These are phyloP conservation scores for Remersonia thermophila DNA, from an alignment of 2,329 filamentous ascomycete genomes.

Conservation along the genomic window DNA sequence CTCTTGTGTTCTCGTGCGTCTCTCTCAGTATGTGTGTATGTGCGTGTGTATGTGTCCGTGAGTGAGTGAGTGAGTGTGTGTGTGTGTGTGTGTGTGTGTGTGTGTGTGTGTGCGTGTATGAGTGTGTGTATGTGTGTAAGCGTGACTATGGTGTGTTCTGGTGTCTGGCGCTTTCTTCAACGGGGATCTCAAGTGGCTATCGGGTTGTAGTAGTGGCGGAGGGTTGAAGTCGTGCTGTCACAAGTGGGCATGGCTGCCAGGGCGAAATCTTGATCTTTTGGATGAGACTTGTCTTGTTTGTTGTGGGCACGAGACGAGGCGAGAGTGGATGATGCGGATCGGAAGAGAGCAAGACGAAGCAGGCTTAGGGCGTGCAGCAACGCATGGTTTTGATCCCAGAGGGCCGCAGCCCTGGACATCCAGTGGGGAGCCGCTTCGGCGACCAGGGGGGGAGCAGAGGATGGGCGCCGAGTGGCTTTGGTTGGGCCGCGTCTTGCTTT, in stretches of 20 bases:
- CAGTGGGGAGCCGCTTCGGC: background rate
- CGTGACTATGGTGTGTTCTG: too few relatives aligned
- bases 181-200: constrained; percentile 7
- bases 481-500: background rate
- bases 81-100: constrained; percentile 3
- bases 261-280: constrained; percentile 12
- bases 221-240: constrained; percentile 9
- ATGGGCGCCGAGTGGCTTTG: too few relatives aligned
- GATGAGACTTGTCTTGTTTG: constrained; percentile 12
- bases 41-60: background rate
- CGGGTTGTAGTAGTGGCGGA: constrained; percentile 12
- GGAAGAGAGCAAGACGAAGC: constrained; percentile 9
- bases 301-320: constrained; percentile 11
- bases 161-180: background rate
- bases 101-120: background rate
- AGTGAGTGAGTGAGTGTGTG: background rate
- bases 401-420: too few relatives aligned
- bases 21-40: background rate
- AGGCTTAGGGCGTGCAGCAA: constrained; percentile 13
- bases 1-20: background rate
- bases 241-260: constrained; percentile 14
- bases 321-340: constrained; percentile 9
- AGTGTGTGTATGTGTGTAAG: too few relatives aligned
- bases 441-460: too few relatives aligned
- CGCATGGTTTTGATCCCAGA: constrained; percentile 10